phyloP scores from a whole-genome alignment of 169 alveolate genomes.

The Babesia ovis region DNA sequence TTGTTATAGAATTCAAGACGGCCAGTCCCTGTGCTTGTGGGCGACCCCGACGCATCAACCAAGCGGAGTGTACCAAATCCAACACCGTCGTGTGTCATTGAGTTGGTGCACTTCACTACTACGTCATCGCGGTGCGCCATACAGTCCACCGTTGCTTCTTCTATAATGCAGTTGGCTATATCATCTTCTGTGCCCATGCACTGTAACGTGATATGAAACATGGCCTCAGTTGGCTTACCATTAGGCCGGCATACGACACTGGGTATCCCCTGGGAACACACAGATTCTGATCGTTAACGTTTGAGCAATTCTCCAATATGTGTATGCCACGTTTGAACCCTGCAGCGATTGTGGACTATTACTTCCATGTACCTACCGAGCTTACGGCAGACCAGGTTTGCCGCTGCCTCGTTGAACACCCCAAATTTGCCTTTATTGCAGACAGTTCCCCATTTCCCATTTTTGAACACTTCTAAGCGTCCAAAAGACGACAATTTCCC shows the following conservation, averaged over 20 bases:
- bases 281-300: slow-evolving; percentile 79
- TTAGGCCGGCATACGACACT: slow-evolving; percentile 77
- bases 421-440: slow-evolving; percentile 77
- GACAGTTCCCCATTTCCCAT: slow-evolving; percentile 80
- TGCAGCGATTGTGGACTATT: background rate
- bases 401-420: slow-evolving; percentile 78
- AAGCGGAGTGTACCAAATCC: slow-evolving; percentile 78
- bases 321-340: slow-evolving; percentile 82
- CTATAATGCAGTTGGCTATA: slow-evolving; percentile 76
- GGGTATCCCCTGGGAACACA: slow-evolving; percentile 83
- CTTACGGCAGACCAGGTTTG: slow-evolving; percentile 81
- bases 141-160: slow-evolving; percentile 82
- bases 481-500: slow-evolving; percentile 84
- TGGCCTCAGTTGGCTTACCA: slow-evolving; percentile 7
- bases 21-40: slow-evolving; percentile 78
- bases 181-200: slow-evolving; percentile 80
- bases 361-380: slow-evolving; percentile 60
- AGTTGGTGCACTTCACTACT: slow-evolving; percentile 79
- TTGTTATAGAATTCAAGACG: slow-evolving; percentile 73
- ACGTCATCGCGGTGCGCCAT: slow-evolving; percentile 81
- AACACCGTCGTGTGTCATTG: slow-evolving; percentile 65
- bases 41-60: slow-evolving; percentile 68
- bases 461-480: slow-evolving; percentile 76
- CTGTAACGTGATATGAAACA: slow-evolving; percentile 14
- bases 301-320: slow-evolving; percentile 73